Percentiles rank a stretch among this genome's conserved stretches.
These are phyloP conservation scores for Leptosphaerulina australis DNA, from an alignment of 2,329 filamentous ascomycete genomes.

Conservation along the genomic window DNA sequence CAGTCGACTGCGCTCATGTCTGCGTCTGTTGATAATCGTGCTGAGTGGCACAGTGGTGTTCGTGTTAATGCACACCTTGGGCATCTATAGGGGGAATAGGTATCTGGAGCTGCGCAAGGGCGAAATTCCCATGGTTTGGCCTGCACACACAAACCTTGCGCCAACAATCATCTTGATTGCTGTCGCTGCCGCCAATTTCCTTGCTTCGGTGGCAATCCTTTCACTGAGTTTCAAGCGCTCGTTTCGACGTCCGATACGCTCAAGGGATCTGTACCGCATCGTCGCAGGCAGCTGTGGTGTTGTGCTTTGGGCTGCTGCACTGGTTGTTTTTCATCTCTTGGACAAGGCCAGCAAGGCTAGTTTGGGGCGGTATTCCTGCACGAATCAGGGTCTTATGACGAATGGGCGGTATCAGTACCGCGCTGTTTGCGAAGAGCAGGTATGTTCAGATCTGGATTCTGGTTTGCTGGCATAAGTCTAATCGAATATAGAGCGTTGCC, in stretches of 20 bases:
- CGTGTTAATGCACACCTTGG: constrained; percentile 46
- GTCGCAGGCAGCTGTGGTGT: constrained; percentile 44
- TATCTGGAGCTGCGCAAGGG: constrained; percentile 46
- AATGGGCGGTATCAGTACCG: constrained; percentile 48
- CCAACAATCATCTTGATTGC: constrained; percentile 45
- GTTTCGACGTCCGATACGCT: constrained; percentile 44
- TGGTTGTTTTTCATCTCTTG: constrained; percentile 43
- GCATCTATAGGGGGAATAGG: constrained; percentile 44
- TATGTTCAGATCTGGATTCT: constrained; percentile 15
- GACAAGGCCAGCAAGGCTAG: constrained; percentile 47
- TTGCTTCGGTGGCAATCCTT: constrained; percentile 43
- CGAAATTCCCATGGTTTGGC: constrained; percentile 48
- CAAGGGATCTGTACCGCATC: constrained; percentile 44
- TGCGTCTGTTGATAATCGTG: constrained; percentile 46
- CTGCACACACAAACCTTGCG: constrained; percentile 44
- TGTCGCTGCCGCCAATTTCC: constrained; percentile 43
- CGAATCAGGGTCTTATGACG: constrained; percentile 41
- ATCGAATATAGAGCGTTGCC: constrained; percentile 38
- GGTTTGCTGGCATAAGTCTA: constrained; percentile 15
- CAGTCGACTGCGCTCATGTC: constrained; percentile 43
- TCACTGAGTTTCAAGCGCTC: constrained; percentile 41
- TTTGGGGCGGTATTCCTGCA: constrained; percentile 45
- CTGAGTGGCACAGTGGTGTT: constrained; percentile 46
- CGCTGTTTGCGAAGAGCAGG: constrained; percentile 48
- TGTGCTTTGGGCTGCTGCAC: constrained; percentile 41